phyloP scores from a whole-genome alignment of 2,329 filamentous ascomycete species.

The Colletotrichum acutatum region DNA sequence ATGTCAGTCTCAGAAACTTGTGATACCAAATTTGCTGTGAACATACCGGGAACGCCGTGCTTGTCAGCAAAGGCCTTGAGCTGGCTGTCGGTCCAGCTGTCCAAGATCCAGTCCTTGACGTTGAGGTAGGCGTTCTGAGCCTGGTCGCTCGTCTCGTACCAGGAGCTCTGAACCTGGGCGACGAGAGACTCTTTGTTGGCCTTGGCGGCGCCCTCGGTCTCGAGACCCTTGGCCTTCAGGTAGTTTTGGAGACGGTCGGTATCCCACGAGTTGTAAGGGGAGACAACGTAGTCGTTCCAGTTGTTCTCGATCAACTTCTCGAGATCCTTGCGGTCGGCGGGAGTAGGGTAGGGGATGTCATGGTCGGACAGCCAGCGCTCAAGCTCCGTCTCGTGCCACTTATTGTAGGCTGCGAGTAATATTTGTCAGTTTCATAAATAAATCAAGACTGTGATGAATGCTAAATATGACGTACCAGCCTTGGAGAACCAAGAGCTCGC shows the following conservation, averaged over 20 bases:
- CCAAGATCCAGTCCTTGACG: conserved; percentile 92
- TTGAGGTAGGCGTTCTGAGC: conserved; percentile 76
- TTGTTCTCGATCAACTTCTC: conserved; percentile 89
- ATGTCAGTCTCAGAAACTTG: neutral
- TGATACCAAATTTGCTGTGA: neutral
- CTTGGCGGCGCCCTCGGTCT: conserved; percentile 74
- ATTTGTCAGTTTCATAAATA: conserved; percentile 5
- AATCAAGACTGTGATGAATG: neutral
- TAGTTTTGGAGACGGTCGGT: conserved; percentile 74
- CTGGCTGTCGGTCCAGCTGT: conserved; percentile 94
- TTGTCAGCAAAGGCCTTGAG: conserved; percentile 93
- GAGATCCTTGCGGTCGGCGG: conserved; percentile 94
- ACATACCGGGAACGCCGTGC: conserved; percentile 78
- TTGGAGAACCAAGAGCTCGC: conserved; percentile 89
- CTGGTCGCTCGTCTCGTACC: conserved; percentile 84
- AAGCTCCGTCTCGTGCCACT: conserved; percentile 98
- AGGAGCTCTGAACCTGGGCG: conserved; percentile 76
- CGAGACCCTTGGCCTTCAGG: conserved; percentile 76
- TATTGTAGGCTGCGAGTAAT: conserved; percentile 82
- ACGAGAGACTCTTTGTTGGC: conserved; percentile 76
- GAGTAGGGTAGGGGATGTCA: conserved; percentile 88
- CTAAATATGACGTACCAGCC: conserved; percentile 69
- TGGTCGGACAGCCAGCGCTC: conserved; percentile 97
- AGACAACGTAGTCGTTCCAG: conserved; percentile 82
- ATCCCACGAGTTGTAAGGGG: conserved; percentile 84